These are phyloP conservation scores for Allodekkera sacchari DNA, from an alignment of 805 yeast species.

Conservation along the genomic window DNA sequence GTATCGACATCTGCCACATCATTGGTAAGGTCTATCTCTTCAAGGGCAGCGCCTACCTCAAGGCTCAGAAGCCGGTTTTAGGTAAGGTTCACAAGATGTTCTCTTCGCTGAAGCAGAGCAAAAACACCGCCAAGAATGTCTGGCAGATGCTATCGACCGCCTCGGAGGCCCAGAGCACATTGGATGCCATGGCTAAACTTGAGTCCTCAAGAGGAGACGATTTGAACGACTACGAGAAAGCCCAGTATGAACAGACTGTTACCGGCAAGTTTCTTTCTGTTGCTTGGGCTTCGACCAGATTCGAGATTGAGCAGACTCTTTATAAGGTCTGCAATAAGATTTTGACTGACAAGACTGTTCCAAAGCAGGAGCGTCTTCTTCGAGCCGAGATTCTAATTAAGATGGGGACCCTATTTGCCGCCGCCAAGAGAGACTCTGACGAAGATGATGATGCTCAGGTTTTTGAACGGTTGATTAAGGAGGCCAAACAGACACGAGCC, in stretches of 20 bases:
- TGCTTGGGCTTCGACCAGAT: slow-evolving; percentile 78
- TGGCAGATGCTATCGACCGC: slow-evolving; percentile 65
- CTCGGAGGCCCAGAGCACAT: slow-evolving; percentile 68
- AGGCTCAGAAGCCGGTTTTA: slow-evolving; percentile 61
- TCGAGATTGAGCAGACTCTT: slow-evolving; percentile 66
- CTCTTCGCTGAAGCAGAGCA: slow-evolving; percentile 64
- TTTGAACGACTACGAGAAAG: slow-evolving; percentile 36
- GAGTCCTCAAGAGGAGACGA: slow-evolving; percentile 37
- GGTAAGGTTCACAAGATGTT: slow-evolving; percentile 48
- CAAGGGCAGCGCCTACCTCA: slow-evolving; percentile 56
- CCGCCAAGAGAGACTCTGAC: slow-evolving; percentile 51
- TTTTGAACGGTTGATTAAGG: slow-evolving; percentile 50
- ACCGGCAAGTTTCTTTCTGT: slow-evolving; percentile 78
- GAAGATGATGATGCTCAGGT: slow-evolving; percentile 66
- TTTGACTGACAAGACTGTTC: slow-evolving; percentile 47
- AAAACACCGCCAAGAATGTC: slow-evolving; percentile 65
- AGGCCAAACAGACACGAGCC: slow-evolving; percentile 22
- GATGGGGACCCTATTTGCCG: slow-evolving; percentile 55
- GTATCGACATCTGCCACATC: slow-evolving; percentile 71
- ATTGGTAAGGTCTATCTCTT: slow-evolving; percentile 62
- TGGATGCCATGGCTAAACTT: slow-evolving; percentile 63
- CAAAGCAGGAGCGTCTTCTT: slow-evolving; percentile 37
- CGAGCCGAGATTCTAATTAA: slow-evolving; percentile 57
- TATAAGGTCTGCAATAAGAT: slow-evolving; percentile 64
- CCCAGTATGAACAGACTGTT: slow-evolving; percentile 63